A percentile compares a stretch with the other conserved stretches of the same genome.
Evolutionary conservation across 1,284 basidiomycete species (phyloP).

Genomic region (Boletellus deceptivus): DNA sequence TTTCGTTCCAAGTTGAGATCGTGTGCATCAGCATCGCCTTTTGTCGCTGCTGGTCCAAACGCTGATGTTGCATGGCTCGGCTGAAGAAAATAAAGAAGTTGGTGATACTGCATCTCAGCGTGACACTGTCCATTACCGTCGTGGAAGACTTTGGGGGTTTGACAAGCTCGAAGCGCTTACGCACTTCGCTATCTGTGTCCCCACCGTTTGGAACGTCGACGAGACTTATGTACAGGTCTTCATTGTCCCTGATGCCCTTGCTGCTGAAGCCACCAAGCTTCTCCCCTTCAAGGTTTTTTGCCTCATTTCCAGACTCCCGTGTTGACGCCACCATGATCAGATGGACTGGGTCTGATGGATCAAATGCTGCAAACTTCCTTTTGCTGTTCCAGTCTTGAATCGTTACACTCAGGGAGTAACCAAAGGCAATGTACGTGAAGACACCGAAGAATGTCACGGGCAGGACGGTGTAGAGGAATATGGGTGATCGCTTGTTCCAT

Average conservation of each 20-base stretch:
- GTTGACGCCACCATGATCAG: slow-evolving; percentile 9
- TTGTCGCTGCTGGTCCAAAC: no score
- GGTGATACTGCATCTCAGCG: no score
- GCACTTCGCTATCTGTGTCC: background rate
- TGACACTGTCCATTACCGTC: no score
- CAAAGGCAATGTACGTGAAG: background rate
- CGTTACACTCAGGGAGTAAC: background rate
- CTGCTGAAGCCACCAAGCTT: background rate
- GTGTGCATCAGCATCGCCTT: no score
- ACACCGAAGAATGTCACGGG: slow-evolving; percentile 3
- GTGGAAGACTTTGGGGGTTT: no score
- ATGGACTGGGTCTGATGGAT: slow-evolving; percentile 11
- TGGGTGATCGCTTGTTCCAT: background rate
- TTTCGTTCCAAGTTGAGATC: no score
- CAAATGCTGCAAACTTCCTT: background rate
- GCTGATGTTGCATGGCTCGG: no score
- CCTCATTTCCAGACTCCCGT: background rate
- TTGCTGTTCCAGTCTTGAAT: background rate
- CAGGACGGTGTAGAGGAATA: slow-evolving; percentile 4
- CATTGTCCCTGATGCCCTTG: background rate
- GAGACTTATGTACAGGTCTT: background rate
- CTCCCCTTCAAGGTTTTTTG: background rate
- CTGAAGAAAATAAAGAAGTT: no score
- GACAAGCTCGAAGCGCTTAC: background rate
- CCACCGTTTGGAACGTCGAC: background rate